A percentile compares a stretch with the other conserved stretches of the same genome.
phyloP scores from a whole-genome alignment of 495 filamentous ascomycete genomes.

The Lasiosphaeria ovina region DNA sequence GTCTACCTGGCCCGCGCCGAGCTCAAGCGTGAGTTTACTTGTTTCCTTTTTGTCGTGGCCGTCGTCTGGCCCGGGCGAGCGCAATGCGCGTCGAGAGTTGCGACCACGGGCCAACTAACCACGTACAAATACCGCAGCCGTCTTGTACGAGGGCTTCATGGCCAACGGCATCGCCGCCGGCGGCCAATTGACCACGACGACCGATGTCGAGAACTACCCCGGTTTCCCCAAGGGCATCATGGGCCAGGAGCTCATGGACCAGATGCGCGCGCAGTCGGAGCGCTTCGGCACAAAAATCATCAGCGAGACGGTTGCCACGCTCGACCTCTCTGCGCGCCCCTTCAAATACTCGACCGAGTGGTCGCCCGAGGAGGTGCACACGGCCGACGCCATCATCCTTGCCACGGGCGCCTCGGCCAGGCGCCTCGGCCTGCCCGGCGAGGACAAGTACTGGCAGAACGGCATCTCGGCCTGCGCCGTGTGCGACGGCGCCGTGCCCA shows the following conservation, averaged over 20 bases:
- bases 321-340: conserved; percentile 80
- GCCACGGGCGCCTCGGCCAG: conserved; percentile 92
- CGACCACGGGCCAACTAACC: conserved; percentile 19
- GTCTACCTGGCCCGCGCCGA: conserved; percentile 94
- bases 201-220: conserved; percentile 97
- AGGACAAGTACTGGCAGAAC: conserved; percentile 94
- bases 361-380: conserved; percentile 71
- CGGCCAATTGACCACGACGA: conserved; percentile 95
- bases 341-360: conserved; percentile 92
- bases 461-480: conserved; percentile 96
- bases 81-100: background rate
- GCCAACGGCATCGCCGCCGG: conserved; percentile 95
- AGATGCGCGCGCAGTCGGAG: conserved; percentile 88
- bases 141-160: conserved; percentile 96
- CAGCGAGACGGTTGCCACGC: conserved; percentile 83
- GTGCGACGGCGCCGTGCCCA: conserved; percentile 95
- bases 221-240: conserved; percentile 88
- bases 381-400: conserved; percentile 87
- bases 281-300: conserved; percentile 90
- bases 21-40: conserved; percentile 56
- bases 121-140: conserved; percentile 46
- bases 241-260: conserved; percentile 85
- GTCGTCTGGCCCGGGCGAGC: background rate
- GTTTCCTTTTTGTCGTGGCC: background rate
- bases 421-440: conserved; percentile 77